Base-by-base conservation (phyloP, 768 basidiomycete species). In the Gloeostereum incarnatum region DNA sequence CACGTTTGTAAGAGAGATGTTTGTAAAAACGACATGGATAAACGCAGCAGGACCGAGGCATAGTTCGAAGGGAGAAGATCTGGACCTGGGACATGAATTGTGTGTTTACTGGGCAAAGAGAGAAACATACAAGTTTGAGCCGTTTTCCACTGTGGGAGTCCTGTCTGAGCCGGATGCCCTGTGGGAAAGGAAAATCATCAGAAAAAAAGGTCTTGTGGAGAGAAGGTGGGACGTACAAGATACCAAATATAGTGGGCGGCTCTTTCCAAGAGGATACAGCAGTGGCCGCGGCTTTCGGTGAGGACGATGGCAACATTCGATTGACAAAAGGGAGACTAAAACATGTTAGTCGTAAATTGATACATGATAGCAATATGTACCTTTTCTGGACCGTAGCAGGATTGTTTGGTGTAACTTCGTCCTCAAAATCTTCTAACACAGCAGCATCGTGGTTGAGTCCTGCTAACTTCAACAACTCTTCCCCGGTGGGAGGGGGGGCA, bases 391-490 rank as follows among this genome's bases (percentile, higher is more conserved):
- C 39, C 18, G 47, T 36, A 41, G 40, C 39, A 18, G 41, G 31
- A 41, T 45, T 49, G 21, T 48, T 35, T 9, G 47, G 38, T 35
- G 45, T 39, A 4, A 43, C 29, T 31, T 63, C 65, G n/a, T 75
- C 77, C 33, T 79, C 75, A 45, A 73, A 82, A 45, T 79, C 78
- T 6, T 72, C 60, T 18, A 83, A 65, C 0, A 44, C 52, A 18
- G 66, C 61, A 1, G 53, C 63, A 21, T 54, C 62, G 7, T 44
- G 16, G 35, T 67, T 54, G 14, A 71, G 48, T 11, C 76, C 78
- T 11, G 74, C 77, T 31, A 74, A 44, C 39, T 64, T 48, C 29
- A 79, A 56, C 20, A 81, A 53, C 43, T 80, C 72, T 10, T 48
- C 52, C 19, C 53, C 62, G 8, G 69, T 60, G 1, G 64, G 65